Base-by-base conservation (phyloP, 257 asterid species). In the Henckelia pumila region DNA sequence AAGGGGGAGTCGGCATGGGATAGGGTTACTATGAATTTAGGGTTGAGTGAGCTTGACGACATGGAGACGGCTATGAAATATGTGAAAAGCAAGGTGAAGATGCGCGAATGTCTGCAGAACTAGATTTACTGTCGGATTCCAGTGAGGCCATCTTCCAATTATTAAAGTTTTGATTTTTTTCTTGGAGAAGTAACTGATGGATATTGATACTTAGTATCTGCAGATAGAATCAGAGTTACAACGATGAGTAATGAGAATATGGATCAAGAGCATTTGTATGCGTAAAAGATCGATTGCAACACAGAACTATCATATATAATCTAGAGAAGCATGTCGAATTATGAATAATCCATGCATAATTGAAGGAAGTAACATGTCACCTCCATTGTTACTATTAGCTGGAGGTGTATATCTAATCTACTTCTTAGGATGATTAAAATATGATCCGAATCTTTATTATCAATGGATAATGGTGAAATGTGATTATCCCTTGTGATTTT, bases 31-130 rank as follows among this genome's bases (percentile, higher is more conserved):
- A 66, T 13, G 33, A 66, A 56, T 25, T 47, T 72, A 60, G 71
- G 63, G 8, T 1, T 69, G 25, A 17, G 47, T 19, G 79, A 78
- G 47, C 73, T 80, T 7, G 79, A 73, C 4, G 32, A 68, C 56
- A n/a, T 82, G 4, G 2, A n/a, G 32, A 53, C 35, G 32, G 66
- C 61, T 3, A 33, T 78, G 20, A 64, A 65, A 22, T 50, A 64
- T 55, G 52, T 76, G 50, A 74, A 67, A 13, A 61, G 63, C 57
- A 56, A n/a, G 58, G 67, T 77, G 57, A 67, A 19, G 59, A 75
- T 61, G 66, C 75, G 70, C 25, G 50, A 22, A 30, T 4, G 70
- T 10, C 17, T 37, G 40, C 40, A 33, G 40, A 37, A 11, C 49
- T 37, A 37, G 50, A 40, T 40, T 40, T 40, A 14, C 6, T 3